Base-by-base conservation (phyloP, 345 rosid genomes). In the Salix exigua region DNA sequence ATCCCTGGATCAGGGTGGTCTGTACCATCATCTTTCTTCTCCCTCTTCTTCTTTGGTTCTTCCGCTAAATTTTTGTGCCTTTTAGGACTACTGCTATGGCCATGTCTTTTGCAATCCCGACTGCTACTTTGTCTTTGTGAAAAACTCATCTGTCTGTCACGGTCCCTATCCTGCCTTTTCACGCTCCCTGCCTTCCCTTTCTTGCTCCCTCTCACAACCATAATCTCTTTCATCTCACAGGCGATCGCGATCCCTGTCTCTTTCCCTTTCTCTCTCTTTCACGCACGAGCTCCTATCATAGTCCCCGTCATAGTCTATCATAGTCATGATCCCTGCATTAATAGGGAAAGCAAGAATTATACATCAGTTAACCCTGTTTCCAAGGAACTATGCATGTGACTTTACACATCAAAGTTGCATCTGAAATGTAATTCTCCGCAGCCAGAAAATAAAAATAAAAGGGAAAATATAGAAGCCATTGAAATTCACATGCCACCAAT, bases 1-100 rank as follows among this genome's bases (percentile, higher is more conserved):
- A 92, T 92, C 83, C 90, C 95, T 5, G 97, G 98, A 82, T 96
- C 91, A 4, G 91, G 94, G 68, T 93, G 96, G 73, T 93, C 89
- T 0, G 94, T 93, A 26, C 97, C 98, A 46, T 92, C 95, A 64
- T 88, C 94, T 83, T 80, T 88, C 91, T 83, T 88, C 78, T 88
- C 88, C 71, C 90, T 88, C 88, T 88, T 91, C 93, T 85, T 87
- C 92, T 89, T 96, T 0, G 92, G 92, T 80, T 91, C 94, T 48
- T 88, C 92, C 6, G 82, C 73, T 60, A 85, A 88, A 66, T 83
- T 85, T 6, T 78, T 81, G 42, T 70, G 84, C 83, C 88, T 87
- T 75, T 83, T 85, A 21, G 89, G 92, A 74, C 93, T 87, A 75
- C 87, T 82, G 75, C 87, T 79, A 33, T 73, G 87, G 21, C 72